phyloP scores from a whole-genome alignment of 305 asterid species.

The Solanum hybrid region DNA sequence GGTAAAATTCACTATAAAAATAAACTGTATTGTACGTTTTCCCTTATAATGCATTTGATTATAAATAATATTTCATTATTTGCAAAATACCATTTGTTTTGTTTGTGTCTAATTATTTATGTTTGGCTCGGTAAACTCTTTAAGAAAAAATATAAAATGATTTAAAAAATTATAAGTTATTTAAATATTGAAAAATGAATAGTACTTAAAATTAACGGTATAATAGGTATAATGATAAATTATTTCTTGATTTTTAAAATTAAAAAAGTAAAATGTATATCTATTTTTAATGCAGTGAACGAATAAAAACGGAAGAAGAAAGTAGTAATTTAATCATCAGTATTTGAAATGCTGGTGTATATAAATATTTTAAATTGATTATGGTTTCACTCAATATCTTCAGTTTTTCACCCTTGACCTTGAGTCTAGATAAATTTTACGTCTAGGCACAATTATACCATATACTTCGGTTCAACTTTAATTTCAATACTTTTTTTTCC shows the following conservation, averaged over 20 bases:
- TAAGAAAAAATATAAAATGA: background rate
- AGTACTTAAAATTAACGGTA: background rate
- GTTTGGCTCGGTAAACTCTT: background rate
- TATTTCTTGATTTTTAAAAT: background rate
- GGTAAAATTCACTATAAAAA: background rate
- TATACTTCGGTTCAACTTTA: background rate
- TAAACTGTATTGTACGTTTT: background rate
- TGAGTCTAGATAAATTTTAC: background rate
- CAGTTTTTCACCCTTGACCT: background rate
- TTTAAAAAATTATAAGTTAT: no score
- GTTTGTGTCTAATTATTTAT: background rate
- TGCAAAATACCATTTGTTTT: background rate
- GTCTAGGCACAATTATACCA: background rate
- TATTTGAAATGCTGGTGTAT: background rate
- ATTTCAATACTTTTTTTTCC: background rate
- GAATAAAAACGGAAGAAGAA: background rate
- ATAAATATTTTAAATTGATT: background rate
- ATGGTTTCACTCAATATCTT: background rate
- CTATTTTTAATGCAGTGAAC: background rate
- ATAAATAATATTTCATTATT: background rate
- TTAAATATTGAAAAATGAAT: no score
- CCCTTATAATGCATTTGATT: background rate
- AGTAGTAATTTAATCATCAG: background rate
- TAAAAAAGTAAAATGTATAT: background rate
- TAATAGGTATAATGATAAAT: background rate